phyloP scores from a whole-genome alignment of 2,329 filamentous ascomycete species.

The Pestalotiopsis fici region DNA sequence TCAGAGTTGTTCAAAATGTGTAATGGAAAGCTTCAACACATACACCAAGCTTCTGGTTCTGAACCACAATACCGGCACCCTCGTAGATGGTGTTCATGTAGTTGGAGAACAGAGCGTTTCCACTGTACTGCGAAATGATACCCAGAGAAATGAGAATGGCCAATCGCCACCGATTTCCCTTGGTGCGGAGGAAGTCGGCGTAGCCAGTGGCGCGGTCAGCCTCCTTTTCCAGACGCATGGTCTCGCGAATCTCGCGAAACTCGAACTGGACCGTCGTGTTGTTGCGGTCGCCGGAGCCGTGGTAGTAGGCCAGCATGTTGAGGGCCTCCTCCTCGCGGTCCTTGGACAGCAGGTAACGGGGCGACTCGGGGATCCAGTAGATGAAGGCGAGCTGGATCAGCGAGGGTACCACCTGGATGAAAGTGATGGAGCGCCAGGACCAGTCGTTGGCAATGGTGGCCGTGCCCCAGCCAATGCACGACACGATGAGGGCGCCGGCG shows the following conservation, averaged over 20 bases:
- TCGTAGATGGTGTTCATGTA: constrained; percentile 65
- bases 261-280: constrained; percentile 67
- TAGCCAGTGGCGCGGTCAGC: constrained; percentile 52
- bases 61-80: constrained; percentile 59
- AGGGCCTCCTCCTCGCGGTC: constrained; percentile 65
- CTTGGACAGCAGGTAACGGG: constrained; percentile 65
- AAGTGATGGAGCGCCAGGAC: constrained; percentile 67
- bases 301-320: constrained; percentile 61
- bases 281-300: constrained; percentile 60
- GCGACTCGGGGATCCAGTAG: constrained; percentile 69
- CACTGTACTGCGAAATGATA: constrained; percentile 68
- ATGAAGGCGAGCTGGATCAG: constrained; percentile 65
- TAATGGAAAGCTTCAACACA: constrained; percentile 15
- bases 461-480: constrained; percentile 66
- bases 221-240: constrained; percentile 58
- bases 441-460: constrained; percentile 58
- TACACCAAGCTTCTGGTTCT: constrained; percentile 57
- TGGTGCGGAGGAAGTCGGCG: constrained; percentile 61
- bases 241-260: constrained; percentile 66
- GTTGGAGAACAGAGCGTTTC: constrained; percentile 68
- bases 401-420: constrained; percentile 65
- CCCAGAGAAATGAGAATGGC: constrained; percentile 63
- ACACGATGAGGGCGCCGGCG: constrained; percentile 45
- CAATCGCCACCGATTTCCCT: constrained; percentile 65
- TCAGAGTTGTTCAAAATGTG: neutral